phyloP scores from a whole-genome alignment of 495 filamentous ascomycete genomes.

The Coniosporium apollinis region DNA sequence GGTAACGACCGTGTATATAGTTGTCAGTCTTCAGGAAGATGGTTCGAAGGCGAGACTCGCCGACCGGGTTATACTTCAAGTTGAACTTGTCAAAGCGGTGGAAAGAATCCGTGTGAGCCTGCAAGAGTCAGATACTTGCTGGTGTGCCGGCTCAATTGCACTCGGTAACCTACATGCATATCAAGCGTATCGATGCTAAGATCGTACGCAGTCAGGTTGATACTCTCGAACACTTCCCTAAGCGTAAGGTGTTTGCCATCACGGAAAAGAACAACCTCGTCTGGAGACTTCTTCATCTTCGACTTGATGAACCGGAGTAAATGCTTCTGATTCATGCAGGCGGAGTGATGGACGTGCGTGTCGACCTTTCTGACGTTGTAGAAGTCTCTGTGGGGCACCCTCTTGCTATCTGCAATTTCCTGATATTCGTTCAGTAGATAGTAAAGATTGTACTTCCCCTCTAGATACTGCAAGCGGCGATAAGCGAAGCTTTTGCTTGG shows the following conservation, averaged over 20 bases:
- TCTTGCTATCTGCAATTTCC: conserved; percentile 94
- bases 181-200: conserved; percentile 96
- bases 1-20: conserved; percentile 84
- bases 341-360: conserved; percentile 97
- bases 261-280: conserved; percentile 83
- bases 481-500: conserved; percentile 96
- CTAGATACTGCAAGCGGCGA: conserved; percentile 80
- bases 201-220: conserved; percentile 93
- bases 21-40: conserved; percentile 99
- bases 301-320: conserved; percentile 95
- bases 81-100: conserved; percentile 99
- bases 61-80: conserved; percentile 94
- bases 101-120: conserved; percentile 96
- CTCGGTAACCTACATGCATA: conserved; percentile 61
- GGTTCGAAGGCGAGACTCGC: conserved; percentile 82
- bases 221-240: conserved; percentile 87
- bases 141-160: not conserved
- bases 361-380: conserved; percentile 98
- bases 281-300: conserved; percentile 94
- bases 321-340: conserved; percentile 99
- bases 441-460: conserved; percentile 93
- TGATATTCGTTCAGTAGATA: conserved; percentile 87
- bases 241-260: conserved; percentile 88
- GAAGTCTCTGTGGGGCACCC: conserved; percentile 91
- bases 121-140: not conserved